Base-by-base conservation (phyloP, 2,329 filamentous ascomycete genomes). In the Westerdykella sp. region DNA sequence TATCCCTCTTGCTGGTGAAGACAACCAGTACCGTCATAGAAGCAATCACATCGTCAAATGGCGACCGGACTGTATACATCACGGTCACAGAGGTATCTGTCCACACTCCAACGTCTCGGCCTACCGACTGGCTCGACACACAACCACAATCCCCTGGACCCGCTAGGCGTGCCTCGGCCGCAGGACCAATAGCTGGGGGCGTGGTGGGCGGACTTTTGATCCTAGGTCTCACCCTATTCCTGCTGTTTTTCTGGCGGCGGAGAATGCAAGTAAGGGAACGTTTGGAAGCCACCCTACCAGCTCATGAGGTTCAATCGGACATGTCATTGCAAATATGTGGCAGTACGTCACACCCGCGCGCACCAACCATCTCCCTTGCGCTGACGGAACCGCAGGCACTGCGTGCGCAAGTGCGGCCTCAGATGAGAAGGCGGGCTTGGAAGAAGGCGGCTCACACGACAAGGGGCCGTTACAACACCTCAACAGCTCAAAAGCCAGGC, bases 151-250 rank as follows among this genome's bases (percentile, higher is more conserved):
- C 18, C 18, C 18, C 18, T 21, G 18, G 18, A 6, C 18, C 6
- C 18, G 18, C 3, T 21, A 32, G 43, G 22, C 35, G 21, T 16
- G 42, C 16, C 2, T 25, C 41, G 6, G 45, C 50, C 13, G 39
- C 50, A 12, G 57, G 49, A 21, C 47, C 50, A 21, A 57, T 63
- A 13, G 51, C 53, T 13, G 59, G 59, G 12, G 56, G 50, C 9
- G 49, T 51, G 1, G 28, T 59, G 10, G 60, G 58, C n/a, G 49
- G 44, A 3, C 25, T 56, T 2, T 43, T 51, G 2, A 13, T 59
- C 1, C 10, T 59, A 4, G 39, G 35, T 6, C 22, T 50, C 1
- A 13, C 42, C 6, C 0, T 53, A 2, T 40, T 49, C 13, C 9
- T 59, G 1, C 34, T 54, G 3, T 40, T 54, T 12, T 48, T 45